These are phyloP conservation scores for Solanum bulbocastanum DNA, from an alignment of 257 asterid genomes.

Conservation along the genomic window DNA sequence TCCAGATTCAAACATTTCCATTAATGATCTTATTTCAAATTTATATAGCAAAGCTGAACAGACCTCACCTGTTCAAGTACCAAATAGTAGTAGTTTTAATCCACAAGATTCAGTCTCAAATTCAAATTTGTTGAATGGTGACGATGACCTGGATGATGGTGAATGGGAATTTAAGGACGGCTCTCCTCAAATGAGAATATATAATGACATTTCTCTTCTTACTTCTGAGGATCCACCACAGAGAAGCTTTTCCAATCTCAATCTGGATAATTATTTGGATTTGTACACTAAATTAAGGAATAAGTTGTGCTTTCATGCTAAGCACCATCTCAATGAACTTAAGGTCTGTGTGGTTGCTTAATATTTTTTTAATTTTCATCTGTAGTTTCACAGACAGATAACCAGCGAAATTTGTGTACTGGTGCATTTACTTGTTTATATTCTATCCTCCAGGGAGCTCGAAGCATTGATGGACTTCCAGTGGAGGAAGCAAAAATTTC, in stretches of 20 bases:
- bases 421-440: constrained; percentile 2
- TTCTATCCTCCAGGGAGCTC: not conserved
- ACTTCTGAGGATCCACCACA: constrained; percentile 19
- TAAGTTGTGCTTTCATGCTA: constrained; percentile 29
- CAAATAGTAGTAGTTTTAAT: constrained; percentile 16
- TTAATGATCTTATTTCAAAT: constrained; percentile 51
- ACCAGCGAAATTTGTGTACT: not conserved
- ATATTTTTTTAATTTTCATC: not conserved
- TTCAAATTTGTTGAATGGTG: constrained; percentile 24
- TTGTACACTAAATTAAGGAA: constrained; percentile 50
- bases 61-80: constrained; percentile 19
- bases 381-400: not conserved
- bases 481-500: constrained; percentile 21
- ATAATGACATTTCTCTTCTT: constrained; percentile 14
- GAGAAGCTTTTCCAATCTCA: constrained; percentile 29
- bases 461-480: constrained; percentile 1
- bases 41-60: constrained; percentile 53
- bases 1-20: constrained; percentile 23
- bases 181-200: constrained; percentile 14
- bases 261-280: constrained; percentile 38
- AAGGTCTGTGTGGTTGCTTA: constrained; percentile 31
- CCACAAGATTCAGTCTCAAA: constrained; percentile 16
- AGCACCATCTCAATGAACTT: constrained; percentile 31
- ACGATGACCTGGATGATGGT: constrained; percentile 26
- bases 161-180: constrained; percentile 61